Evolutionary conservation across 768 basidiomycete genomes (phyloP).

Genomic region (Mycena venus): DNA sequence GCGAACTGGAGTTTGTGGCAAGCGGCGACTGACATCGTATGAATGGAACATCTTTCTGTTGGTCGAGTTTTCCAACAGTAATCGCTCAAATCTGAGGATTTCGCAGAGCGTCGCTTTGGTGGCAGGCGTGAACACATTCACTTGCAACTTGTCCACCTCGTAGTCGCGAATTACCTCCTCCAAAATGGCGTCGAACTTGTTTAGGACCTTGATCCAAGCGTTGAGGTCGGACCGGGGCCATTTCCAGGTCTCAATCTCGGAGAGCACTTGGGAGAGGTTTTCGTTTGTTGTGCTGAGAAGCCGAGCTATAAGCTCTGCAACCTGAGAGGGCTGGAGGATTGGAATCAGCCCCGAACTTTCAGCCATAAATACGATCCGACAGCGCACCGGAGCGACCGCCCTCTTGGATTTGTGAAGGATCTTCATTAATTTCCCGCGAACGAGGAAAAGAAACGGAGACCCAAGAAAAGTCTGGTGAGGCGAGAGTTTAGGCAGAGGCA

Average conservation of each 20-base stretch:
- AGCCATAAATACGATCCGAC: slow-evolving; percentile 25
- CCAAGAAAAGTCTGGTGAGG: background rate
- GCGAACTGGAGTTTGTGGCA: slow-evolving; percentile 16
- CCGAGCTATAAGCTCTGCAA: slow-evolving; percentile 83
- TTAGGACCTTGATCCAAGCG: slow-evolving; percentile 95
- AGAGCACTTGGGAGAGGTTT: slow-evolving; percentile 77
- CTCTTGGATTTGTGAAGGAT: slow-evolving; percentile 90
- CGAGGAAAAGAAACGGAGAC: slow-evolving; percentile 5
- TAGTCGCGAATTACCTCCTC: slow-evolving; percentile 88
- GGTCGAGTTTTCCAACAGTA: slow-evolving; percentile 96
- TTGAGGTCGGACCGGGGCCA: slow-evolving; percentile 98
- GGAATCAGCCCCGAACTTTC: slow-evolving; percentile 33
- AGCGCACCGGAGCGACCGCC: slow-evolving; percentile 80
- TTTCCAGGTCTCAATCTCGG: slow-evolving; percentile 84
- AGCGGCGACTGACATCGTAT: slow-evolving; percentile 86
- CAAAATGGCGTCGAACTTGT: slow-evolving; percentile 93
- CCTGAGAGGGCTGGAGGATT: slow-evolving; percentile 62
- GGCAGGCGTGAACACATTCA: slow-evolving; percentile 79
- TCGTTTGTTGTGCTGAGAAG: slow-evolving; percentile 77
- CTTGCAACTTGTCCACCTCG: slow-evolving; percentile 87
- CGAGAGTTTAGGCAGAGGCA: background rate
- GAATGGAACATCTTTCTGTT: slow-evolving; percentile 96
- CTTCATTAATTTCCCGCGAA: slow-evolving; percentile 86
- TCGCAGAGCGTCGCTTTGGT: slow-evolving; percentile 83
- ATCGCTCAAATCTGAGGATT: slow-evolving; percentile 89